Base-by-base conservation (phyloP, 352 stramenopile species). In the Globisporangium megalacanthum region DNA sequence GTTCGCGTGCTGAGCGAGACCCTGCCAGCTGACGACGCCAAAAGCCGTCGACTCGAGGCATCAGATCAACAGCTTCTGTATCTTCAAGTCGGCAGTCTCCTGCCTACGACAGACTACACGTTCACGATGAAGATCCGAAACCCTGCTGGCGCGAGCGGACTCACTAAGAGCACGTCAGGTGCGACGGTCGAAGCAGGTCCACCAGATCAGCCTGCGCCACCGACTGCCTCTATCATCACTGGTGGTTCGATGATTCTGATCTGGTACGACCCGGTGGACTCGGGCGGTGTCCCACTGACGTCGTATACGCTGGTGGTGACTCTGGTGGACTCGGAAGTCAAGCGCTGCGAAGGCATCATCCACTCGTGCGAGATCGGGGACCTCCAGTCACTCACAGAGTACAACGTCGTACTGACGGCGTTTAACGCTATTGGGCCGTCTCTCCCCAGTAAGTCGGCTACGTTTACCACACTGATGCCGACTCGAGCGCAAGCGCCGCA, bases 241-340 rank as follows among this genome's bases (percentile, higher is more conserved):
- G 78, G 78, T 6, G 78, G 78, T 3, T 64, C 78, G 0, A 61
- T 85, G 47, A 52, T 47, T 7, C 22, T 88, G 1, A 37, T 15
- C 2, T 88, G 78, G 78, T 47, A 25, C 0, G 70, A 83, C 33
- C 75, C 78, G 0, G 62, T 88, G 0, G 78, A 88, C 35, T 80
- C 67, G 0, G 78, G 78, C 9, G 78, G 78, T 9, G 41, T 71
- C 10, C 66, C 75, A 1, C 54, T 88, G n/a, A 73, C 59, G 13
- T 76, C 65, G 0, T 86, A 82, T 42, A 29, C 33, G 8, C 55
- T 88, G 2, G 53, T 54, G 15, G 68, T 83, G 19, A 64, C 33
- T 7, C 52, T 54, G 6, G 46, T 52, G 2, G 56, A 35, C 3
- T n/a, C 11, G 0, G 56, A 78, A 44, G 60, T 79, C 2, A 63